Percentiles rank a stretch among this genome's conserved stretches.
Evolutionary conservation across 441 rosid genomes (phyloP).

Genomic region (Erodium moschatum): DNA sequence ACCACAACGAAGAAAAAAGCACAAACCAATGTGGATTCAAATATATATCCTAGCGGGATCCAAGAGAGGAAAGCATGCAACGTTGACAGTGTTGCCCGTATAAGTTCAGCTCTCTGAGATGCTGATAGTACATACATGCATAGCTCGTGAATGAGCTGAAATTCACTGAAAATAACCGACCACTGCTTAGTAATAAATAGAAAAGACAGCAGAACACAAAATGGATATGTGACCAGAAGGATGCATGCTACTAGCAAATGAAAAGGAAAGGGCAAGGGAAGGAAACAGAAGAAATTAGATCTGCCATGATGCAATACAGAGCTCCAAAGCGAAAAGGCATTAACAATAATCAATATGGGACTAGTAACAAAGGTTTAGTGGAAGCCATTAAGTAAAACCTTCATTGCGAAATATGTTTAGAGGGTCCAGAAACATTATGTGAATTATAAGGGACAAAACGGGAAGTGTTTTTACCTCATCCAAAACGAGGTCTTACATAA

Average conservation of each 20-base stretch:
- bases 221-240: neutral
- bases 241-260: neutral
- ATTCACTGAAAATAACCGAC: slow-evolving; percentile 64
- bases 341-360: no score
- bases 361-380: neutral
- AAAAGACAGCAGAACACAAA: slow-evolving; percentile 3
- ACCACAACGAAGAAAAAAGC: slow-evolving; percentile 3
- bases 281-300: neutral
- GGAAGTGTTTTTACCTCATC: no score
- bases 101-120: slow-evolving; percentile 92
- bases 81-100: slow-evolving; percentile 87
- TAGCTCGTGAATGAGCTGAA: slow-evolving; percentile 96
- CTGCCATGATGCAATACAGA: neutral
- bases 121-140: slow-evolving; percentile 96
- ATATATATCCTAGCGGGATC: slow-evolving; percentile 98
- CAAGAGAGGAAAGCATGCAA: slow-evolving; percentile 99
- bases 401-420: no score
- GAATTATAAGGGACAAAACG: no score
- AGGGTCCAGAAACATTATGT: no score
- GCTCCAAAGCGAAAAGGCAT: no score
- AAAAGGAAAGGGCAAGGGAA: neutral
- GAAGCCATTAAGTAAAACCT: no score
- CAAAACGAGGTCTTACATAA: no score
- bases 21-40: slow-evolving; percentile 92
- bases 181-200: slow-evolving; percentile 20